Evolutionary conservation across 2,329 filamentous ascomycete genomes (phyloP).

Genomic region (Daldinia sp.): DNA sequence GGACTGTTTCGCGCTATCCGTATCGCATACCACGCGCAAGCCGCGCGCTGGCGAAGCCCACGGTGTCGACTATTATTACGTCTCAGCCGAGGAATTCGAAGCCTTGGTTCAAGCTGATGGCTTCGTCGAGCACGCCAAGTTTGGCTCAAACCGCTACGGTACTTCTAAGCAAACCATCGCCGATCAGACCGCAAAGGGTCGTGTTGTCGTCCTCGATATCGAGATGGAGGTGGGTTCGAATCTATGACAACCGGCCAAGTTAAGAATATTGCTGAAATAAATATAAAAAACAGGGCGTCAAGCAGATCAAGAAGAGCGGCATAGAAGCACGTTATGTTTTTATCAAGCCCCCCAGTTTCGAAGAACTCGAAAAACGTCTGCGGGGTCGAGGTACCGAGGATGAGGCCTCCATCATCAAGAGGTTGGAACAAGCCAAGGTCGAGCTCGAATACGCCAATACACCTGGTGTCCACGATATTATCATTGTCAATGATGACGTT

Average conservation of each 20-base stretch:
- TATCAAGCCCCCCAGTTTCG: constrained; percentile 79
- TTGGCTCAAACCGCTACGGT: constrained; percentile 87
- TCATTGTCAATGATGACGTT: constrained; percentile 70
- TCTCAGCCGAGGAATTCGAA: constrained; percentile 71
- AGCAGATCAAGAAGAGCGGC: constrained; percentile 83
- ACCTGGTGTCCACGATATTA: constrained; percentile 70
- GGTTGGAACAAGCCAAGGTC: constrained; percentile 73
- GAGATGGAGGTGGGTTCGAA: constrained; percentile 81
- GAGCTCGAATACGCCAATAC: constrained; percentile 78
- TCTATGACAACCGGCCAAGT: background rate
- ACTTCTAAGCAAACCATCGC: constrained; percentile 82
- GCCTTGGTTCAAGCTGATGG: constrained; percentile 71
- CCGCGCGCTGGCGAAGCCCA: constrained; percentile 79
- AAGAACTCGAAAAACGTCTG: constrained; percentile 76
- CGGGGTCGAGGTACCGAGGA: constrained; percentile 80
- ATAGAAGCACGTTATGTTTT: constrained; percentile 85
- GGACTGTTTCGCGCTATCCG: constrained; percentile 62
- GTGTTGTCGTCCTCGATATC: constrained; percentile 87
- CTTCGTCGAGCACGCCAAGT: constrained; percentile 87
- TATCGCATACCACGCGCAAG: constrained; percentile 80
- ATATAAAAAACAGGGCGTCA: constrained; percentile 71
- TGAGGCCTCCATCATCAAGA: constrained; percentile 74
- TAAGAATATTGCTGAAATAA: constrained; percentile 10
- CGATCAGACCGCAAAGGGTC: constrained; percentile 74
- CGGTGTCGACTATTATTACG: constrained; percentile 84